Conservation (phyloP, 139 green algal species). For the Desmodesmus armatus region DNA sequence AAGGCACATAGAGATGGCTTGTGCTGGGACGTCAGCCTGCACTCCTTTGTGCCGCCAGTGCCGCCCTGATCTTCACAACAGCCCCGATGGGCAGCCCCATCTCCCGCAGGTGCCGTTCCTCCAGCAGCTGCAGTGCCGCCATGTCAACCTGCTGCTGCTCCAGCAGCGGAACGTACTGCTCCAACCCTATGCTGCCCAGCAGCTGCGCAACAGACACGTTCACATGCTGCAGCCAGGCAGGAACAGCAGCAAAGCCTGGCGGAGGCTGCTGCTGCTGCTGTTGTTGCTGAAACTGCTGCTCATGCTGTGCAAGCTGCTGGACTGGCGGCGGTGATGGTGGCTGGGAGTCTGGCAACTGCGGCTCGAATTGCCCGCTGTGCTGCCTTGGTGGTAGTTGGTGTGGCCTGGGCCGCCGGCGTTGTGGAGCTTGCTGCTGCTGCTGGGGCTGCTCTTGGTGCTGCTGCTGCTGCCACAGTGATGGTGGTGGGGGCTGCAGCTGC, state of each 20-base stretch:
- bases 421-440: neutral
- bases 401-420: too few relatives aligned
- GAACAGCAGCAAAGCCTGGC: neutral
- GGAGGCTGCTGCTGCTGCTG: conserved; percentile 12
- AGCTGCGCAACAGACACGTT: conserved; percentile 28
- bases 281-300: conserved; percentile 26
- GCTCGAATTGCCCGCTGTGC: too few relatives aligned
- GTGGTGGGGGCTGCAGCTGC: neutral
- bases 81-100: conserved; percentile 46
- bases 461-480: neutral
- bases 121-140: conserved; percentile 43
- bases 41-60: neutral
- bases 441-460: neutral
- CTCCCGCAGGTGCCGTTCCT: conserved; percentile 21
- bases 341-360: neutral
- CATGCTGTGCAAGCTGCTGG: neutral
- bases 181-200: conserved; percentile 10
- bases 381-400: neutral
- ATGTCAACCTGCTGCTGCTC: conserved; percentile 30
- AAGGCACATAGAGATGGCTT: too few relatives aligned
- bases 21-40: too few relatives aligned
- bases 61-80: conserved; percentile 44
- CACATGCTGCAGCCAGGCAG: conserved; percentile 26
- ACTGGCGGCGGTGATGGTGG: neutral
- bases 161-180: conserved; percentile 16